A percentile compares a stretch with the other conserved stretches of the same genome.
These are phyloP conservation scores for Epicoccum sorghinum DNA, from an alignment of 2,329 filamentous ascomycete species.

Conservation along the genomic window DNA sequence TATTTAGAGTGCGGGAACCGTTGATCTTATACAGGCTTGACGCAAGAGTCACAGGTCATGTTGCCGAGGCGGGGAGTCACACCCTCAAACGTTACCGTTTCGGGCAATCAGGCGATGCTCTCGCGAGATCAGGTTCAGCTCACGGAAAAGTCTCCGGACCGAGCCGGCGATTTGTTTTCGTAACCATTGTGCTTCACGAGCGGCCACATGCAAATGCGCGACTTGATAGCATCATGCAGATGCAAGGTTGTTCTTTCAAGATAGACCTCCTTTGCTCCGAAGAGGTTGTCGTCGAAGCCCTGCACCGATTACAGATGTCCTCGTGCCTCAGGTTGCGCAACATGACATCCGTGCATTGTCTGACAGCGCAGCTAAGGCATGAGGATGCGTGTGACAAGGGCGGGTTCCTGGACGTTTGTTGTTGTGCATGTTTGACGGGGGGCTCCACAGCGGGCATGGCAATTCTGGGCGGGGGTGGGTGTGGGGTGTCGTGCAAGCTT, in stretches of 20 bases:
- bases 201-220: conserved; percentile 13
- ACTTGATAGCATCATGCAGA: conserved; percentile 8
- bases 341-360: background rate
- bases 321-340: conserved; percentile 1
- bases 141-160: conserved; percentile 16
- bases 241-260: background rate
- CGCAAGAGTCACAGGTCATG: conserved; percentile 14
- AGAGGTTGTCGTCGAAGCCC: background rate
- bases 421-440: conserved; percentile 14
- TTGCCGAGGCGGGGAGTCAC: conserved; percentile 14
- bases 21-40: conserved; percentile 6
- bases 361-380: conserved; percentile 7
- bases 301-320: background rate
- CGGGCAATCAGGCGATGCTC: conserved; percentile 21
- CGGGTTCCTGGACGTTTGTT: conserved; percentile 9
- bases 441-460: conserved; percentile 16
- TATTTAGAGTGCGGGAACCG: background rate
- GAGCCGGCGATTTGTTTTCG: conserved; percentile 19
- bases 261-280: conserved; percentile 8
- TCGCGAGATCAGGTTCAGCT: conserved; percentile 17
- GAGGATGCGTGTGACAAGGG: conserved; percentile 9
- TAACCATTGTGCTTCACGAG: conserved; percentile 3
- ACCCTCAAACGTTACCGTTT: conserved; percentile 14
- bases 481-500: conserved; percentile 14
- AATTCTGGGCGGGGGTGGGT: conserved; percentile 11